phyloP scores from a whole-genome alignment of 2,329 filamentous ascomycete genomes.

The Cryphonectria naterciae region DNA sequence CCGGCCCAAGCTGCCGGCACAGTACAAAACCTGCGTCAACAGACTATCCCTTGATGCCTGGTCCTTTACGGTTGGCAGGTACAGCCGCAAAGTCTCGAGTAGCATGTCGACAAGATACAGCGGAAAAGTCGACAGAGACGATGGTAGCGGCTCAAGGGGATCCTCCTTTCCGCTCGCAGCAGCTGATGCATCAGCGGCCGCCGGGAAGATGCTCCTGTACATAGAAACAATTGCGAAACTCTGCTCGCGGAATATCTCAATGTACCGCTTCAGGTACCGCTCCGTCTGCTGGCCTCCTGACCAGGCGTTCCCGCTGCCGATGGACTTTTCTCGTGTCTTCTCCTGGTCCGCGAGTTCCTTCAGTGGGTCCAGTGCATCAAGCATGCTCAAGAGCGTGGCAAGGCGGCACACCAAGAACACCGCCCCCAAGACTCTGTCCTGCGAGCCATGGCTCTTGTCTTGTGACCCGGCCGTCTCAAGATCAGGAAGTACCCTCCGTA shows the following conservation, averaged over 20 bases:
- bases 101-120: constrained; percentile 82
- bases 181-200: constrained; percentile 42
- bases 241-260: constrained; percentile 97
- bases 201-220: constrained; percentile 86
- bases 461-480: constrained; percentile 52
- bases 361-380: constrained; percentile 83
- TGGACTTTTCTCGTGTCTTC: constrained; percentile 52
- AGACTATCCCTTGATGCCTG: constrained; percentile 82
- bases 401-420: constrained; percentile 88
- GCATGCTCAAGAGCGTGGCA: constrained; percentile 75
- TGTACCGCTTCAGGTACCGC: constrained; percentile 89
- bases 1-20: constrained; percentile 85
- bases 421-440: constrained; percentile 75
- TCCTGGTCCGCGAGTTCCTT: constrained; percentile 91
- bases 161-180: constrained; percentile 36
- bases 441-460: constrained; percentile 37
- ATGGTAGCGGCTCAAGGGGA: constrained; percentile 66
- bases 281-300: constrained; percentile 88
- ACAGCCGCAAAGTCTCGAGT: constrained; percentile 72
- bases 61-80: constrained; percentile 82
- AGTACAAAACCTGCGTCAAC: constrained; percentile 90
- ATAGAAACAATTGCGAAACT: constrained; percentile 95
- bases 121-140: constrained; percentile 81
- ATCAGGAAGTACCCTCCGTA: constrained; percentile 84
- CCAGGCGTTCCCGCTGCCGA: constrained; percentile 51